These are phyloP conservation scores for Marvania coccoides DNA, from an alignment of 139 green algal species.

Conservation along the genomic window DNA sequence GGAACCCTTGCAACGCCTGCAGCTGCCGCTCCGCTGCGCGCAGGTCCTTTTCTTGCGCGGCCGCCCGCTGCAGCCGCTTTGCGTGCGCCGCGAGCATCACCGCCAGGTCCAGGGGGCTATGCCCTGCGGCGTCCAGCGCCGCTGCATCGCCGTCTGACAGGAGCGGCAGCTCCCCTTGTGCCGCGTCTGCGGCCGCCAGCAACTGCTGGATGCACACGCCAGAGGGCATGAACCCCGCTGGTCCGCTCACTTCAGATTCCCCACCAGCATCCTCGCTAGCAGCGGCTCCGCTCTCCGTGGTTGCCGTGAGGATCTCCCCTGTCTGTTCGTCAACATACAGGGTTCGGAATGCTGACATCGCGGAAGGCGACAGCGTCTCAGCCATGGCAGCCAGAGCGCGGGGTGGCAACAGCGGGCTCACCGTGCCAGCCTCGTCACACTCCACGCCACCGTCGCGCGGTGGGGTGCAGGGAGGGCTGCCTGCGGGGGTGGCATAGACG, in stretches of 20 bases:
- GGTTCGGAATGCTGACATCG: background rate
- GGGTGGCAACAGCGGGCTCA: background rate
- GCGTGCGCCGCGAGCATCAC: constrained; percentile 14
- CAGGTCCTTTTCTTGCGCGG: background rate
- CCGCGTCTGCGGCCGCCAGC: constrained; percentile 7
- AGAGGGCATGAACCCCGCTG: constrained; percentile 9
- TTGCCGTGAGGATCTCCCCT: constrained; percentile 11
- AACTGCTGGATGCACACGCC: constrained; percentile 15
- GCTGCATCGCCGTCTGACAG: background rate
- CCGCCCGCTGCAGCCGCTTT: constrained; percentile 8
- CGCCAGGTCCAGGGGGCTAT: constrained; percentile 21
- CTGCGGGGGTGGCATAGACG: too few species aligned
- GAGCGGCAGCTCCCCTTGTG: constrained; percentile 8
- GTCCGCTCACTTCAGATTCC: background rate
- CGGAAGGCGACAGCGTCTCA: background rate
- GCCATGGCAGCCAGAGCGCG: background rate
- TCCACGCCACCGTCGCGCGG: too few species aligned
- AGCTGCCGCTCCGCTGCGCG: constrained; percentile 12
- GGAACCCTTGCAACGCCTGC: constrained; percentile 13
- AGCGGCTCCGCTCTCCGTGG: background rate
- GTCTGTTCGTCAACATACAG: constrained; percentile 19
- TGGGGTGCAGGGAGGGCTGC: too few species aligned
- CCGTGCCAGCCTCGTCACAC: background rate
- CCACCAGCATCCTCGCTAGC: background rate
- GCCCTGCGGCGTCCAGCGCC: background rate